A percentile compares a stretch with the other conserved stretches of the same genome.
These are phyloP conservation scores for Clonostachys sp. DNA, from an alignment of 2,329 filamentous ascomycete genomes.

Conservation along the genomic window DNA sequence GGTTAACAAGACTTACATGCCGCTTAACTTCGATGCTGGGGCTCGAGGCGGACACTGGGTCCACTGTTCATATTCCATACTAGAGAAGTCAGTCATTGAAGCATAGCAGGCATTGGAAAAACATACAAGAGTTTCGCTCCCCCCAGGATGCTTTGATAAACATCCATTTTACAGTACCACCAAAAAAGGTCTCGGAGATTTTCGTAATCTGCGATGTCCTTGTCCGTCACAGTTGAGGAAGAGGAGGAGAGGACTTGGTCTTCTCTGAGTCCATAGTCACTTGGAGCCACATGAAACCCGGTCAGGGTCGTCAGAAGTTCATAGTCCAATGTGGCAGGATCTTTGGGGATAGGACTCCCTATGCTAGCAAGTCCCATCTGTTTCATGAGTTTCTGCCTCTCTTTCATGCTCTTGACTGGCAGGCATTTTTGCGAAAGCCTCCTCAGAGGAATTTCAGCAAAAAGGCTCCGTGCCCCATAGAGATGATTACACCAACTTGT, in stretches of 20 bases:
- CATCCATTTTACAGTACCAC: constrained; percentile 95
- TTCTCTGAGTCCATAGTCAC: constrained; percentile 27
- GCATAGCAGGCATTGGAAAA: neutral
- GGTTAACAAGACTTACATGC: constrained; percentile 46
- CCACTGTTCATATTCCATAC: constrained; percentile 77
- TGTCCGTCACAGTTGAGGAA: constrained; percentile 19
- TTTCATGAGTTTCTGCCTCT: constrained; percentile 1
- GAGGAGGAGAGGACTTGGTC: constrained; percentile 23
- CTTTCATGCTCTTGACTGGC: constrained; percentile 44
- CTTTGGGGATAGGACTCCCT: constrained; percentile 6
- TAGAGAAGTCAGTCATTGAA: constrained; percentile 27
- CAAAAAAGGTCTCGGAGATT: constrained; percentile 84
- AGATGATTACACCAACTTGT: constrained; percentile 94
- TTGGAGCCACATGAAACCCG: constrained; percentile 28
- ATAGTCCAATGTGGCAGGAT: constrained; percentile 34
- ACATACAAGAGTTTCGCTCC: constrained; percentile 82
- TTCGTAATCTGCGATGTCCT: constrained; percentile 76
- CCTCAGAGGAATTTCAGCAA: constrained; percentile 76
- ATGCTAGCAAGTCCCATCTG: neutral
- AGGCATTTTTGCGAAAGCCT: constrained; percentile 69
- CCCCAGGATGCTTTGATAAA: constrained; percentile 84
- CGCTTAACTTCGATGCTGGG: constrained; percentile 70
- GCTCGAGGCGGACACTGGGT: constrained; percentile 84
- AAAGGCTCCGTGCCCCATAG: constrained; percentile 74
- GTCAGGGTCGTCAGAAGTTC: constrained; percentile 33